A percentile compares a stretch with the other conserved stretches of the same genome.
These are phyloP conservation scores for Mycena alexandri DNA, from an alignment of 768 basidiomycete species.

Conservation along the genomic window DNA sequence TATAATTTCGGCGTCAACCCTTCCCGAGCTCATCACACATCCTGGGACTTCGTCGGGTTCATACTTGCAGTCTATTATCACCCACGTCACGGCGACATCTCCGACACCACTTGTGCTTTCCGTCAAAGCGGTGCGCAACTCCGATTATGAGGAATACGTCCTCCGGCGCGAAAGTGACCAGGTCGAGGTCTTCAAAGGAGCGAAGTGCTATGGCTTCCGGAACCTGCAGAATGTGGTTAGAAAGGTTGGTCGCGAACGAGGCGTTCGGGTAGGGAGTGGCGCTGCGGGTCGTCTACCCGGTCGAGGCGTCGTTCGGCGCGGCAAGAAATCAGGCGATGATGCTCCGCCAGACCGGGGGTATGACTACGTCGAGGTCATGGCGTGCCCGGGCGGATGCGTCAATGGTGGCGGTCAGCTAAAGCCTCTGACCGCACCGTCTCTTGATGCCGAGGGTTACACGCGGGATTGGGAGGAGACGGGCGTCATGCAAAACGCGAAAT, in stretches of 20 bases:
- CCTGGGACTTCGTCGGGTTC: conserved; percentile 93
- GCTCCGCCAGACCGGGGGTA: conserved; percentile 63
- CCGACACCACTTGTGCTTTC: conserved; percentile 61
- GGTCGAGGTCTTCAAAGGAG: conserved; percentile 86
- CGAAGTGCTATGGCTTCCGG: conserved; percentile 96
- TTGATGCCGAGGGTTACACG: conserved; percentile 74
- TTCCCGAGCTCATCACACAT: conserved; percentile 85
- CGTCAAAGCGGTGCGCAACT: conserved; percentile 72
- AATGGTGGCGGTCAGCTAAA: conserved; percentile 95
- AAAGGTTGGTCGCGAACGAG: conserved; percentile 89
- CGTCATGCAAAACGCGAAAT: conserved; percentile 66
- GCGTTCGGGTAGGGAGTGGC: conserved; percentile 79
- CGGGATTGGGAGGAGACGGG: conserved; percentile 69
- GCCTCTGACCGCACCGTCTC: conserved; percentile 40
- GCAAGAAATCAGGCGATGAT: conserved; percentile 50
- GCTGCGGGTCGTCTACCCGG: conserved; percentile 65
- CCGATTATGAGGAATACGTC: conserved; percentile 84
- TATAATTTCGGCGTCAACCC: conserved; percentile 34
- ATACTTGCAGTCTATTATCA: conserved; percentile 86
- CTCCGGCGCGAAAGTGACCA: conserved; percentile 57
- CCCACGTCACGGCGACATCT: conserved; percentile 59
- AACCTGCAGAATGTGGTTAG: conserved; percentile 98
- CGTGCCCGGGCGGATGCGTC: conserved; percentile 96
- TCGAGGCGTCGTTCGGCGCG: conserved; percentile 46
- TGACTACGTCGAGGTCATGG: conserved; percentile 98